Percentiles rank a stretch among this genome's conserved stretches.
These are phyloP conservation scores for Macroventuria anomochaeta DNA, from an alignment of 2,329 filamentous ascomycete genomes.

Conservation along the genomic window DNA sequence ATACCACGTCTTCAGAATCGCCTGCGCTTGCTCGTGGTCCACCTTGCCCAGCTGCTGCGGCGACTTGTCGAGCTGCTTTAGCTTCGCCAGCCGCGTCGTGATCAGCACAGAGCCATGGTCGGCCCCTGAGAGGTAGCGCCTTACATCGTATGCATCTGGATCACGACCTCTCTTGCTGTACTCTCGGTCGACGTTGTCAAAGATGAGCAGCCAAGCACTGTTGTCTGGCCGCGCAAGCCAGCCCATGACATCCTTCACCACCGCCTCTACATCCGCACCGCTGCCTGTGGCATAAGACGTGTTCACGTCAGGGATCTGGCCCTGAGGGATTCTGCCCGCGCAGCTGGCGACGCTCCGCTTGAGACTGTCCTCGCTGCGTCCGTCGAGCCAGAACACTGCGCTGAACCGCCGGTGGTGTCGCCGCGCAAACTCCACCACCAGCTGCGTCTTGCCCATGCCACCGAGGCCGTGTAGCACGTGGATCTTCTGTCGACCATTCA, in stretches of 20 bases:
- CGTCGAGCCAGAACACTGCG: constrained; percentile 34
- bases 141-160: constrained; percentile 20
- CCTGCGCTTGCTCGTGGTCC: constrained; percentile 15
- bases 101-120: constrained; percentile 27
- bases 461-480: constrained; percentile 29
- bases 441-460: constrained; percentile 37
- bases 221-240: constrained; percentile 27
- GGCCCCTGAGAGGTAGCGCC: constrained; percentile 16
- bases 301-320: constrained; percentile 23
- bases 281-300: constrained; percentile 18
- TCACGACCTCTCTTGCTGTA: constrained; percentile 6
- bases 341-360: constrained; percentile 28
- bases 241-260: constrained; percentile 29
- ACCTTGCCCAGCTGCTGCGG: constrained; percentile 23
- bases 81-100: constrained; percentile 21
- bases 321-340: constrained; percentile 24
- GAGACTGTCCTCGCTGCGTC: constrained; percentile 23
- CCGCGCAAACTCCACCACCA: constrained; percentile 32
- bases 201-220: constrained; percentile 24
- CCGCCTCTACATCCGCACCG: constrained; percentile 14
- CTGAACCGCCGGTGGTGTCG: constrained; percentile 26
- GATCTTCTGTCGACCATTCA: constrained; percentile 20
- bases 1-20: constrained; percentile 28
- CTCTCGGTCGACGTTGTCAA: constrained; percentile 26
- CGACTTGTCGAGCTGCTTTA: constrained; percentile 18